A percentile compares a stretch with the other conserved stretches of the same genome.
Conservation (phyloP, 31 red algal genomes). For the Pterothamnion heteromorphum region DNA sequence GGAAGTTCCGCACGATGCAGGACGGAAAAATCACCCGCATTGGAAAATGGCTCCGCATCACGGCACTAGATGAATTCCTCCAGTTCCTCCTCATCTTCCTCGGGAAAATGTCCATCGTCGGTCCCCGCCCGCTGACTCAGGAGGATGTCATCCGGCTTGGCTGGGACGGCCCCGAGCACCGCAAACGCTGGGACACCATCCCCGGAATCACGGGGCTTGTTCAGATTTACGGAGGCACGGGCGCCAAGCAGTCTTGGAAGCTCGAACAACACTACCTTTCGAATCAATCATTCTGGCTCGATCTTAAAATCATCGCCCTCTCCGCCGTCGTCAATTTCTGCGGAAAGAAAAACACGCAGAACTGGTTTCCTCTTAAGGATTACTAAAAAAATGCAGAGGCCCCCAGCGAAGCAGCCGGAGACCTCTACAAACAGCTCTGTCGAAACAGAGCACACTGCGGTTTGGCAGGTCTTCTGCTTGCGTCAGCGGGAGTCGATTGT, state of each 20-base stretch:
- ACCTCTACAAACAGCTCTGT: too few species aligned
- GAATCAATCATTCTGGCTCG: background rate
- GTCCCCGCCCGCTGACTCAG: background rate
- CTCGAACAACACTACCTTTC: background rate
- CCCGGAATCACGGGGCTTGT: background rate
- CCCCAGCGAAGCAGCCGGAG: too few species aligned
- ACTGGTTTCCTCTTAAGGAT: background rate
- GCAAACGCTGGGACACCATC: background rate
- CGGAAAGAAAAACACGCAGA: background rate
- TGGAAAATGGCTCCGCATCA: background rate
- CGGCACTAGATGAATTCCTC: background rate
- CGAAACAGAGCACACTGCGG: too few species aligned
- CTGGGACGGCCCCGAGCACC: background rate
- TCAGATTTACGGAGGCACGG: background rate
- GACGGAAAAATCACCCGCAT: background rate
- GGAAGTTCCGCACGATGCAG: background rate
- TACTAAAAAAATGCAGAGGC: too few species aligned
- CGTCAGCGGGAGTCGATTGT: too few species aligned
- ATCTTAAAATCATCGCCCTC: background rate
- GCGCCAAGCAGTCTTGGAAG: background rate
- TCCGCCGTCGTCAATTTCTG: background rate
- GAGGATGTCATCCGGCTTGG: background rate
- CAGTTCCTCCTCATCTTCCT: background rate
- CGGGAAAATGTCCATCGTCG: background rate
- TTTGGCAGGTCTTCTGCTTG: too few species aligned